Conservation (phyloP, 768 basidiomycete genomes). For the Chiua virens region DNA sequence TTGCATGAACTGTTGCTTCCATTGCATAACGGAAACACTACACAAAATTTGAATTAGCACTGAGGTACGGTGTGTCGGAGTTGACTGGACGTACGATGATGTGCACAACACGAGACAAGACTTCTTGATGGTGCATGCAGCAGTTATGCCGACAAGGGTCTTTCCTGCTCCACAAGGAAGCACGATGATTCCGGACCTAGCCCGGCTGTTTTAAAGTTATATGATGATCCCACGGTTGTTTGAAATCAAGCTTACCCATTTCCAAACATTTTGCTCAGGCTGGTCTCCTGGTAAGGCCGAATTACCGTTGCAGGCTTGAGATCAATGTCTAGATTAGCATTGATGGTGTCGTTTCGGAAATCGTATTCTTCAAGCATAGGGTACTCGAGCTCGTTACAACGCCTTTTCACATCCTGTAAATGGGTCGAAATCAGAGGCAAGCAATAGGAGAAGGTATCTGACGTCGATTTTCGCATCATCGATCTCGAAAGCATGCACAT, state of each 20-base stretch:
- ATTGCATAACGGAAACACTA: constrained; percentile 96
- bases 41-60: constrained; percentile 7
- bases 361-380: constrained; percentile 99
- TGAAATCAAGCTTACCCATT: constrained; percentile 67
- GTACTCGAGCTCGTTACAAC: constrained; percentile 95
- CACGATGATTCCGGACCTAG: constrained; percentile 97
- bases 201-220: constrained; percentile 59
- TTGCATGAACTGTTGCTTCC: constrained; percentile 97
- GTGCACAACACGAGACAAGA: constrained; percentile 97
- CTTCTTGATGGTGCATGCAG: constrained; percentile 99
- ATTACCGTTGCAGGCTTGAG: constrained; percentile 97
- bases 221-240: not conserved
- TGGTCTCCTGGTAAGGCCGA: constrained; percentile 97
- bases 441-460: constrained; percentile 20
- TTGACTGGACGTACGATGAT: constrained; percentile 71
- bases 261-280: constrained; percentile 98
- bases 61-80: not conserved
- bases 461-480: constrained; percentile 93
- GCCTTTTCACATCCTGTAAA: constrained; percentile 86
- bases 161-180: constrained; percentile 98
- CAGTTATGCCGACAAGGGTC: constrained; percentile 98
- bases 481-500: constrained; percentile 96
- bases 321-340: constrained; percentile 97
- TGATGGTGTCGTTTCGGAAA: constrained; percentile 95
- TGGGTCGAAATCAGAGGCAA: constrained; percentile 7